phyloP scores from a whole-genome alignment of 495 filamentous ascomycete species.

The Neurospora pannonica region DNA sequence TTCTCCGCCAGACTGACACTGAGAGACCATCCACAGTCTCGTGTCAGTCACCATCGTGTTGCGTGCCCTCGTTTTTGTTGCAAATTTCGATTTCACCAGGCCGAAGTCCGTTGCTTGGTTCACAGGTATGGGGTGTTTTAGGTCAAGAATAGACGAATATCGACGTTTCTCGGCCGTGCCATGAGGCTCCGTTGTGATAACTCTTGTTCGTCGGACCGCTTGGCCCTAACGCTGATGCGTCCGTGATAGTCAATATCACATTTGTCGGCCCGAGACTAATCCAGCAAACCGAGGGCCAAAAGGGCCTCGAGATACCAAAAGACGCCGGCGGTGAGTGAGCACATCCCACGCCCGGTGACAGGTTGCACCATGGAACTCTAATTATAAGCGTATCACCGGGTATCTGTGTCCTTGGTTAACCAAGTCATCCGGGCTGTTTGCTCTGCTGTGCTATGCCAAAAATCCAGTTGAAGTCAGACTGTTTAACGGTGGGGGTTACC shows the following conservation, averaged over 20 bases:
- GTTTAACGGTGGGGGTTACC: neutral
- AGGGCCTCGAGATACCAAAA: neutral
- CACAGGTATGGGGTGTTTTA: neutral
- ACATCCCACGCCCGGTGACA: neutral
- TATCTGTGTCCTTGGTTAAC: neutral
- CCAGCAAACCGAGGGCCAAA: neutral
- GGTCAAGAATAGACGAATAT: neutral
- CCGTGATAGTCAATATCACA: neutral
- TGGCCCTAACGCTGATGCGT: neutral
- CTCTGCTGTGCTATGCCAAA: neutral
- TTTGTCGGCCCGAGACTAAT: neutral
- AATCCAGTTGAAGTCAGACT: neutral
- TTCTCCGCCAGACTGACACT: neutral
- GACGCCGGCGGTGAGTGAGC: neutral
- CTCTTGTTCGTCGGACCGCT: neutral
- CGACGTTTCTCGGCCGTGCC: neutral
- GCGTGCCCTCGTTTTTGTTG: neutral
- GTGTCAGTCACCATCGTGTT: neutral
- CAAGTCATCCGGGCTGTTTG: neutral
- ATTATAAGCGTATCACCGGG: neutral
- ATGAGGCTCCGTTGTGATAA: neutral
- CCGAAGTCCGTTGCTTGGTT: neutral
- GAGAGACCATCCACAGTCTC: neutral
- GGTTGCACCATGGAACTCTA: neutral
- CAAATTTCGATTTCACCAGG: neutral